These are phyloP conservation scores for Phialemoniopsis sp. DNA, from an alignment of 2,329 filamentous ascomycete genomes.

Conservation along the genomic window DNA sequence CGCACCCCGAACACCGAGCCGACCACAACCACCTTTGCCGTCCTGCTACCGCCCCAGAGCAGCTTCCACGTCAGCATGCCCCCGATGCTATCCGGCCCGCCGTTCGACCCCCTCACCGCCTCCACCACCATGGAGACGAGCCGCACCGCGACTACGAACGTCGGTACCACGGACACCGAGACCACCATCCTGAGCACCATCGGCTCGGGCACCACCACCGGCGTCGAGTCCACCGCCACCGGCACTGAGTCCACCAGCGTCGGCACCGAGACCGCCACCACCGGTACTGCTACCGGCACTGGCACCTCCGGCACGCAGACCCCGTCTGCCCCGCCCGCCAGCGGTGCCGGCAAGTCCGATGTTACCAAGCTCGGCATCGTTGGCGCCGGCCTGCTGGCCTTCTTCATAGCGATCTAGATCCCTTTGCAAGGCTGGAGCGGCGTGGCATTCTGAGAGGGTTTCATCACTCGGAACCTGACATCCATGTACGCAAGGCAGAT, in stretches of 20 bases:
- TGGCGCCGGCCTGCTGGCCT: neutral
- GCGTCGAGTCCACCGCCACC: neutral
- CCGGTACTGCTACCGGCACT: neutral
- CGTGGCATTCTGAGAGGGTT: too few species aligned
- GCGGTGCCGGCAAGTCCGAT: neutral
- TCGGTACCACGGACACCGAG: neutral
- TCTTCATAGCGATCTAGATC: neutral
- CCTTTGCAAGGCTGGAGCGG: too few species aligned
- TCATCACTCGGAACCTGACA: too few species aligned
- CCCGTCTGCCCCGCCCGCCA: neutral
- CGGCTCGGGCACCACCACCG: too few species aligned
- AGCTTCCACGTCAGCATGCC: too few species aligned
- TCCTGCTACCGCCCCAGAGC: too few species aligned
- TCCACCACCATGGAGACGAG: too few species aligned
- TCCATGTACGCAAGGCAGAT: too few species aligned
- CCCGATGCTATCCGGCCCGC: too few species aligned
- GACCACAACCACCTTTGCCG: too few species aligned
- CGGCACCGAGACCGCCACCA: neutral
- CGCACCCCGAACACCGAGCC: too few species aligned
- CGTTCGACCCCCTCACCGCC: too few species aligned
- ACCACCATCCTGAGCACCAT: slow-evolving; percentile 1
- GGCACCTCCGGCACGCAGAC: neutral
- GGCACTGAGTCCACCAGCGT: neutral
- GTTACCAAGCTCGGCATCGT: neutral
- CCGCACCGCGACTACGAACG: neutral